phyloP scores from a whole-genome alignment of 2,329 filamentous ascomycete genomes.

The Kalaharituber pfeilii region DNA sequence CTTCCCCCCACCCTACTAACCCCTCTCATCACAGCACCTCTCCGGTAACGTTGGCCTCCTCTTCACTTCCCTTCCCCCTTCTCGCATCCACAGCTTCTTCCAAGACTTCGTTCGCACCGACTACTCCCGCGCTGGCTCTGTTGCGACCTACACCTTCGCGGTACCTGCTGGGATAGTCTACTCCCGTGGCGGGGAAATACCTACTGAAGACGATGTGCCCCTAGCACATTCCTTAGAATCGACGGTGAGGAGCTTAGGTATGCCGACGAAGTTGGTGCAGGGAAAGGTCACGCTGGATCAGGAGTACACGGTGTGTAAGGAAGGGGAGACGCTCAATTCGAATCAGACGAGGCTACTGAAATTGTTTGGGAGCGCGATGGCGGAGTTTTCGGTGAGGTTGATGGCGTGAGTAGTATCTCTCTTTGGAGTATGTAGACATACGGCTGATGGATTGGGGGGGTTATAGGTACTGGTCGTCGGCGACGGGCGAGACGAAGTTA shows the following conservation, averaged over 20 bases:
- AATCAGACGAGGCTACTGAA: constrained; percentile 87
- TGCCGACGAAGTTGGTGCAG: constrained; percentile 76
- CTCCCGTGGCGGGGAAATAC: constrained; percentile 59
- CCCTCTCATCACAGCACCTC: constrained; percentile 40
- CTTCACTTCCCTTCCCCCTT: constrained; percentile 62
- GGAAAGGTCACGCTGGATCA: constrained; percentile 67
- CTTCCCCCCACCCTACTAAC: constrained; percentile 48
- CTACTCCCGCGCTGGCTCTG: constrained; percentile 74
- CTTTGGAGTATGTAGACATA: neutral
- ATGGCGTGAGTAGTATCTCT: constrained; percentile 39
- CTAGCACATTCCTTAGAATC: constrained; percentile 80
- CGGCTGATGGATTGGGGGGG: neutral
- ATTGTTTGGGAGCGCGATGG: constrained; percentile 76
- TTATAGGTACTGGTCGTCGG: constrained; percentile 6
- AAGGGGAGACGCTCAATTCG: constrained; percentile 71
- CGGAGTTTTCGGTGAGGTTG: constrained; percentile 72
- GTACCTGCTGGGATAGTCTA: constrained; percentile 73
- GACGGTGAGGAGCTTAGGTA: constrained; percentile 69
- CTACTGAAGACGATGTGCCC: constrained; percentile 65
- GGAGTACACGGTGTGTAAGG: constrained; percentile 60
- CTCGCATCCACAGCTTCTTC: constrained; percentile 56
- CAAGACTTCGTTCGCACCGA: constrained; percentile 55
- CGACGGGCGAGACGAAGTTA: neutral
- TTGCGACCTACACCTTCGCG: constrained; percentile 55
- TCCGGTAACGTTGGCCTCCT: constrained; percentile 74